phyloP scores from a whole-genome alignment of 202 grass and related monocot genomes.

The Sporobolus alterniflorus region DNA sequence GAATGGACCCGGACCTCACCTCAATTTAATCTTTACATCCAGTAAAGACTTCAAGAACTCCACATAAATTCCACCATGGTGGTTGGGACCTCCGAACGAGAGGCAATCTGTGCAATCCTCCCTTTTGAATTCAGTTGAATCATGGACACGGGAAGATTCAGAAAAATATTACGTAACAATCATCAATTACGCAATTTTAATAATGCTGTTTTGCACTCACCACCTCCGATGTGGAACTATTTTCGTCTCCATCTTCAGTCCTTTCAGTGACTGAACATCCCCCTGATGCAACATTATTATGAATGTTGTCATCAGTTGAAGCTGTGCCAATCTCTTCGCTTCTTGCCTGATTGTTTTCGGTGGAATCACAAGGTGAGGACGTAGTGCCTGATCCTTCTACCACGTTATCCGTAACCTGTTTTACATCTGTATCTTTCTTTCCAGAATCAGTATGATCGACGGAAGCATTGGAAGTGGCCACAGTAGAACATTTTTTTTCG shows the following conservation, averaged over 20 bases:
- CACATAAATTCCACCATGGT: constrained; percentile 61
- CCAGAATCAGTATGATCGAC: neutral
- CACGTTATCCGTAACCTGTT: neutral
- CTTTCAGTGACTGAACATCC: neutral
- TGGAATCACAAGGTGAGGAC: neutral
- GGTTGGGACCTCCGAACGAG: constrained; percentile 23
- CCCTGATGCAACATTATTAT: neutral
- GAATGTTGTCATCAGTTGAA: neutral
- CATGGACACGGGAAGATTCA: neutral
- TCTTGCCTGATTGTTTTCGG: neutral
- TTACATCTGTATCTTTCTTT: neutral
- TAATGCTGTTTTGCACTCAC: constrained; percentile 7
- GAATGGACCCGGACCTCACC: constrained; percentile 26
- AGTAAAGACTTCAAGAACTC: constrained; percentile 46
- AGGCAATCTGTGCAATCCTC: neutral
- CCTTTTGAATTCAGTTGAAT: constrained; percentile 42
- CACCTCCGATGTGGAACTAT: constrained; percentile 1
- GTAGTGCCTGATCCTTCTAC: neutral
- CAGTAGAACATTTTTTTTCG: neutral
- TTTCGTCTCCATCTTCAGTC: neutral
- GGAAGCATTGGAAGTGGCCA: neutral
- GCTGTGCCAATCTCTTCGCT: neutral
- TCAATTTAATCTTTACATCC: constrained; percentile 39
- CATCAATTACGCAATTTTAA: neutral
- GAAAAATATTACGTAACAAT: neutral